phyloP scores from a whole-genome alignment of 805 yeast genomes.

The Groenewaldozyma tartarivorans region DNA sequence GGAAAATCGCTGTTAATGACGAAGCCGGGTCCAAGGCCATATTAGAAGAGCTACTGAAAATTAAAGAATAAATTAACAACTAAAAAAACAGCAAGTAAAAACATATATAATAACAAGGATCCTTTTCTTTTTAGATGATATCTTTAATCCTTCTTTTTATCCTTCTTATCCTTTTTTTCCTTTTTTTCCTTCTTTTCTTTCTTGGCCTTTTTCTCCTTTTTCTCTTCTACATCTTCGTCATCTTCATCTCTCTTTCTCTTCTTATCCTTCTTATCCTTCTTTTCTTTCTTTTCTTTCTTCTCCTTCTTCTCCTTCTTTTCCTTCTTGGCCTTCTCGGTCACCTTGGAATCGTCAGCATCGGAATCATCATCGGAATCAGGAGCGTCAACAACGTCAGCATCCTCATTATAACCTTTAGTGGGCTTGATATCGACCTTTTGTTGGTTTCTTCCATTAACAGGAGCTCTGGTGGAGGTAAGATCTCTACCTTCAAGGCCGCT shows the following conservation, averaged over 20 bases:
- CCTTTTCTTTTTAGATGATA: conserved; percentile 24
- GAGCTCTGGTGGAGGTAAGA: conserved; percentile 70
- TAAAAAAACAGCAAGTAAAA: not conserved
- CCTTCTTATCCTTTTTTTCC: conserved; percentile 23
- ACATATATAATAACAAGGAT: not conserved
- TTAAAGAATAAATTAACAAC: not conserved
- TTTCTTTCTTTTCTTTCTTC: conserved; percentile 32
- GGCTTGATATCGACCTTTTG: conserved; percentile 81
- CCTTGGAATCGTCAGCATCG: conserved; percentile 19
- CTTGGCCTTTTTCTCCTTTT: conserved; percentile 44
- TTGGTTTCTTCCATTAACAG: conserved; percentile 62
- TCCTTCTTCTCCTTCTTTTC: conserved; percentile 56
- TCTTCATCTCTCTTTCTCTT: conserved; percentile 27
- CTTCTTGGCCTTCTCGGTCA: conserved; percentile 40
- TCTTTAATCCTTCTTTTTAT: conserved; percentile 27
- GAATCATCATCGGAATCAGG: conserved; percentile 55
- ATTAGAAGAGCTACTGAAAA: conserved; percentile 22
- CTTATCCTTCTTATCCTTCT: conserved; percentile 23
- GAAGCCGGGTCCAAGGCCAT: conserved; percentile 35
- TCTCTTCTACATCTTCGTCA: conserved; percentile 21
- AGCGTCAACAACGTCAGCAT: conserved; percentile 83
- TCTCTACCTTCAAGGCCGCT: conserved; percentile 96
- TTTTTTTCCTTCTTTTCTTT: conserved; percentile 28
- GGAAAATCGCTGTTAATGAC: conserved; percentile 41
- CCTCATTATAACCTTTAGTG: conserved; percentile 84